A percentile compares a stretch with the other conserved stretches of the same genome.
Conservation (phyloP, 1,139 yeast genomes). For the Taphrina wiesneri region DNA sequence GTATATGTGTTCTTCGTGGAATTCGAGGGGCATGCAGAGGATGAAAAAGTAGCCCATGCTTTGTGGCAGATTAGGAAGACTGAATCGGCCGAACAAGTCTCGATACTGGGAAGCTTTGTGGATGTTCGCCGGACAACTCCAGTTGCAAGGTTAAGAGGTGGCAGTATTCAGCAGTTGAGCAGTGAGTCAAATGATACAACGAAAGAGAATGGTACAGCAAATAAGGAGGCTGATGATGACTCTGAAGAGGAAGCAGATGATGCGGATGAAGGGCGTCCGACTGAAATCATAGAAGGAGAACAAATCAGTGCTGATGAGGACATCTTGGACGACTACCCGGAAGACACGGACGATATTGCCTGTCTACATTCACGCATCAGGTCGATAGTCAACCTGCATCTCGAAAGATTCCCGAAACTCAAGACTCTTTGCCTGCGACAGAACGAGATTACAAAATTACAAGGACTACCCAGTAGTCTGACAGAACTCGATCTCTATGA, state of each 20-base stretch:
- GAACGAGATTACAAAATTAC: constrained; percentile 71
- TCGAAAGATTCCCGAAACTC: constrained; percentile 22
- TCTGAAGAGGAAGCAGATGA: neutral
- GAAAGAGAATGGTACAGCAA: too few relatives aligned
- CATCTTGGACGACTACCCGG: constrained; percentile 25
- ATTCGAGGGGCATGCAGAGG: constrained; percentile 23
- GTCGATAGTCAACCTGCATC: constrained; percentile 6
- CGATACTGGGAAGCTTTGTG: constrained; percentile 12
- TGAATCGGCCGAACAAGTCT: neutral
- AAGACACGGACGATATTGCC: constrained; percentile 20
- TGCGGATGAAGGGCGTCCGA: constrained; percentile 1
- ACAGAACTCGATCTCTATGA: constrained; percentile 89
- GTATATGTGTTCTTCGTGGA: constrained; percentile 35
- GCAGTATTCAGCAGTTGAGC: neutral
- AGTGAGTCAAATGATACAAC: neutral
- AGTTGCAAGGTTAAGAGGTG: constrained; percentile 4
- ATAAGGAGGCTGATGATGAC: constrained; percentile 18
- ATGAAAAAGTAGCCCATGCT: neutral
- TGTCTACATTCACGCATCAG: constrained; percentile 30
- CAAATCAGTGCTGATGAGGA: constrained; percentile 27
- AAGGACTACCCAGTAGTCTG: constrained; percentile 61
- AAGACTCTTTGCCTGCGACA: constrained; percentile 73
- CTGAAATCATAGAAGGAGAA: constrained; percentile 14
- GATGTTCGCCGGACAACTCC: neutral
- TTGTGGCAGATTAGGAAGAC: neutral